phyloP scores from a whole-genome alignment of 2,329 filamentous ascomycete species.

The Allantophomopsis cytisporea region DNA sequence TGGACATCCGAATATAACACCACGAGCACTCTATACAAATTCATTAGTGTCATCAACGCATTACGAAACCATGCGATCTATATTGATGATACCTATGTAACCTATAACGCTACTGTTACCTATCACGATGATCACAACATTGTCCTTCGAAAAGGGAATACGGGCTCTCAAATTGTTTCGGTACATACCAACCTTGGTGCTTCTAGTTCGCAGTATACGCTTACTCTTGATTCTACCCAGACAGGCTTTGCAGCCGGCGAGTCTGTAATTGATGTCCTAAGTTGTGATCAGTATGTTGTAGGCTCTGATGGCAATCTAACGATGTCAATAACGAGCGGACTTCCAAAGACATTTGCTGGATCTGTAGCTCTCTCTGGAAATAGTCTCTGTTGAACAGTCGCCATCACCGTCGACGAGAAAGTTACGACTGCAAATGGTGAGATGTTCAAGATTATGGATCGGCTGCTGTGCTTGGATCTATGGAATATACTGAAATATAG shows the following conservation, averaged over 20 bases:
- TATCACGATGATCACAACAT: constrained; percentile 6
- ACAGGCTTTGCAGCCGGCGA: constrained; percentile 21
- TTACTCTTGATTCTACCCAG: constrained; percentile 18
- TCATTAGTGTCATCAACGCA: constrained; percentile 14
- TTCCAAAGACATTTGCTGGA: constrained; percentile 24
- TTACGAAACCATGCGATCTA: constrained; percentile 7
- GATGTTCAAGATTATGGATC: constrained; percentile 48
- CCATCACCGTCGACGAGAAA: constrained; percentile 46
- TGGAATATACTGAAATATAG: no score
- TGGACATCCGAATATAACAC: constrained; percentile 25
- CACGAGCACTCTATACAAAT: constrained; percentile 20
- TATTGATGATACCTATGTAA: constrained; percentile 4
- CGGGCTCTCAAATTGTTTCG: constrained; percentile 7
- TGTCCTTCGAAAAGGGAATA: constrained; percentile 6
- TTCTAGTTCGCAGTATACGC: constrained; percentile 11
- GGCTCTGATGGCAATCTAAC: constrained; percentile 24
- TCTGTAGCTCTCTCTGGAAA: constrained; percentile 15
- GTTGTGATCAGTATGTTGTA: constrained; percentile 25
- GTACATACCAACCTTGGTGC: constrained; percentile 25
- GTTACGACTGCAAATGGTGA: constrained; percentile 45
- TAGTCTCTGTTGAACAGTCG: constrained; percentile 25
- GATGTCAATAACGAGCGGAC: constrained; percentile 23
- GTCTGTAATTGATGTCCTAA: constrained; percentile 23
- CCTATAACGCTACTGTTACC: constrained; percentile 2
- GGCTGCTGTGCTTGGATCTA: constrained; percentile 38